Conservation (phyloP, 106 monocot species). For the Dactylorhiza incarnata region DNA sequence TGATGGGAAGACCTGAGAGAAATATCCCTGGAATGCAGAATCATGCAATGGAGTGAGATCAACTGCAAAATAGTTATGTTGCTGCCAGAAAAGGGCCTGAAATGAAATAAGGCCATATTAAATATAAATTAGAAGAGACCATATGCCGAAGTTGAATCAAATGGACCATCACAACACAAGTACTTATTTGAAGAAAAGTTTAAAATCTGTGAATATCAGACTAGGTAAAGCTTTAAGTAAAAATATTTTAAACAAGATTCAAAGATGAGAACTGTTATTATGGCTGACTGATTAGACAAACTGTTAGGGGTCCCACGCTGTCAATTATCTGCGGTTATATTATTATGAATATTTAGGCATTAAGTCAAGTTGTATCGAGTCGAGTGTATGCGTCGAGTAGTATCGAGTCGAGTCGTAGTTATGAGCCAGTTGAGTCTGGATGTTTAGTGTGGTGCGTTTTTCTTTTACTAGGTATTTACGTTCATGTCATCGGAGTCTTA, state of each 20-base stretch:
- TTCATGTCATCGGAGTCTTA: too few species aligned
- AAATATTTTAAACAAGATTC: not conserved
- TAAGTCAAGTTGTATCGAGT: too few species aligned
- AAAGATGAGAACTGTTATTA: not conserved
- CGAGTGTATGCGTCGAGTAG: too few species aligned
- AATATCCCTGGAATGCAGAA: conserved; percentile 81
- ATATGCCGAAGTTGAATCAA: not conserved
- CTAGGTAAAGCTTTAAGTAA: not conserved
- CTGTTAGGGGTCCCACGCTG: too few species aligned
- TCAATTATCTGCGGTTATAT: too few species aligned
- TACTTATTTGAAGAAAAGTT: not conserved
- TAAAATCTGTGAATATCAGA: not conserved
- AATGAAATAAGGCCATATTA: not conserved
- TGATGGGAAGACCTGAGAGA: conserved; percentile 53
- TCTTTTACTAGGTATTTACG: too few species aligned
- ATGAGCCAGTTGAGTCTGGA: too few species aligned
- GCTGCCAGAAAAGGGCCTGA: conserved; percentile 97
- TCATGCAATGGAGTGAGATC: conserved; percentile 80
- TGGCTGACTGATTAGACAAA: too few species aligned
- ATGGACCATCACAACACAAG: not conserved
- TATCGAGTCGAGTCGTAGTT: too few species aligned
- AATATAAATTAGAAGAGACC: not conserved
- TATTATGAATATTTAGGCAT: too few species aligned
- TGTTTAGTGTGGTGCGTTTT: too few species aligned
- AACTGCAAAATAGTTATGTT: conserved; percentile 82